Conservation (phyloP, 1,139 yeast species). For the Candida sanyaensis region DNA sequence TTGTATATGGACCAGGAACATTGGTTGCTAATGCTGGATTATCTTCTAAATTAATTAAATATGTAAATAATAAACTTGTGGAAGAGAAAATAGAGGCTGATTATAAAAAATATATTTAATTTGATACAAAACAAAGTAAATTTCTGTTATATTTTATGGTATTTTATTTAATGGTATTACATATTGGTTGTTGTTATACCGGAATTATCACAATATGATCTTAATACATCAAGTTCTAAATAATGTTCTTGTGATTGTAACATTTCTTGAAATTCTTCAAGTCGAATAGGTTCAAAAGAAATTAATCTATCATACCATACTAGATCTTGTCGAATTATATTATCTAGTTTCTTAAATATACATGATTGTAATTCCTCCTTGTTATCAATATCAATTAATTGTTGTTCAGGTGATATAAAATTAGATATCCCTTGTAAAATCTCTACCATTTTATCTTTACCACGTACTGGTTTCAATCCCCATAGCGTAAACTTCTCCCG, state of each 20-base stretch:
- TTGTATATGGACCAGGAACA: slow-evolving; percentile 43
- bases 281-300: slow-evolving; percentile 36
- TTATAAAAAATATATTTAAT: slow-evolving; percentile 44
- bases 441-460: slow-evolving; percentile 30
- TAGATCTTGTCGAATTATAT: slow-evolving; percentile 17
- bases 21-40: slow-evolving; percentile 38
- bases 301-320: slow-evolving; percentile 29
- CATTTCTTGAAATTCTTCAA: slow-evolving; percentile 27
- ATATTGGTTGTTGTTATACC: slow-evolving; percentile 23
- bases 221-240: slow-evolving; percentile 25
- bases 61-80: slow-evolving; percentile 33
- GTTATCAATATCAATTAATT: slow-evolving; percentile 9
- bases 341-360: slow-evolving; percentile 20
- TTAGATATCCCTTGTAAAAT: slow-evolving; percentile 14
- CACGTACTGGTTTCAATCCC: slow-evolving; percentile 35
- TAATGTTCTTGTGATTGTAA: slow-evolving; percentile 13
- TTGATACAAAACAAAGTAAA: no score
- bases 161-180: background rate
- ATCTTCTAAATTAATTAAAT: slow-evolving; percentile 28
- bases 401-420: slow-evolving; percentile 2
- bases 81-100: slow-evolving; percentile 45
- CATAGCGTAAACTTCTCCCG: slow-evolving; percentile 26
- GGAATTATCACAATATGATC: slow-evolving; percentile 26
- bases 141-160: no score
- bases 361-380: slow-evolving; percentile 7